These are phyloP conservation scores for Pugionium dolabratum DNA, from an alignment of 345 rosid species.

Conservation along the genomic window DNA sequence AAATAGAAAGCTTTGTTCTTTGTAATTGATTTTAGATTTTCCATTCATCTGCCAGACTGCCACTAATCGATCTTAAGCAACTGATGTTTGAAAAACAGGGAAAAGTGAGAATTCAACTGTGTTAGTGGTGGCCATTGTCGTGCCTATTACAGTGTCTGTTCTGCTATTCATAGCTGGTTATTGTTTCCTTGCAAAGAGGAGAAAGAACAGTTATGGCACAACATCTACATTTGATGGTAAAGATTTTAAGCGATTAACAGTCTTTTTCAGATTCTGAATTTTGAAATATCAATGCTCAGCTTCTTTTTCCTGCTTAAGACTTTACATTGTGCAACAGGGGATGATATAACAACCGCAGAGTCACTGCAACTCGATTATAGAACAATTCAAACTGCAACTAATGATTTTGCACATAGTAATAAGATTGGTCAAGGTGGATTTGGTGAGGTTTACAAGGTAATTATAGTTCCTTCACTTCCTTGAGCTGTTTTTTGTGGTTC, in stretches of 20 bases:
- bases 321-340: slow-evolving; percentile 32
- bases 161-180: slow-evolving; percentile 39
- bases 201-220: slow-evolving; percentile 29
- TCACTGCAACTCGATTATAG: slow-evolving; percentile 50
- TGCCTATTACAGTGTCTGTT: slow-evolving; percentile 27
- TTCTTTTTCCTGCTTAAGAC: background rate
- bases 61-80: too few relatives aligned
- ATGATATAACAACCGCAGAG: slow-evolving; percentile 39
- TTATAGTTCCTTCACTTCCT: too few relatives aligned
- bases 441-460: slow-evolving; percentile 62
- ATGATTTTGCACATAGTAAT: slow-evolving; percentile 47
- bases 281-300: too few relatives aligned
- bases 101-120: slow-evolving; percentile 22
- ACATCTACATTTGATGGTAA: slow-evolving; percentile 42
- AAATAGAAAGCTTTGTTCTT: too few relatives aligned
- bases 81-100: slow-evolving; percentile 32
- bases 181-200: slow-evolving; percentile 39
- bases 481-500: too few relatives aligned
- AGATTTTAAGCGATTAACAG: background rate
- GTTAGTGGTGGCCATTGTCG: slow-evolving; percentile 40
- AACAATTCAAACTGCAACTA: slow-evolving; percentile 49
- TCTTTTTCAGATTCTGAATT: too few relatives aligned
- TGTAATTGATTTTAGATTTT: too few relatives aligned
- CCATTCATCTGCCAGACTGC: too few relatives aligned
- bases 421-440: slow-evolving; percentile 52